Conservation (phyloP, 1,284 basidiomycete species). For the Irpex rosettiformis region DNA sequence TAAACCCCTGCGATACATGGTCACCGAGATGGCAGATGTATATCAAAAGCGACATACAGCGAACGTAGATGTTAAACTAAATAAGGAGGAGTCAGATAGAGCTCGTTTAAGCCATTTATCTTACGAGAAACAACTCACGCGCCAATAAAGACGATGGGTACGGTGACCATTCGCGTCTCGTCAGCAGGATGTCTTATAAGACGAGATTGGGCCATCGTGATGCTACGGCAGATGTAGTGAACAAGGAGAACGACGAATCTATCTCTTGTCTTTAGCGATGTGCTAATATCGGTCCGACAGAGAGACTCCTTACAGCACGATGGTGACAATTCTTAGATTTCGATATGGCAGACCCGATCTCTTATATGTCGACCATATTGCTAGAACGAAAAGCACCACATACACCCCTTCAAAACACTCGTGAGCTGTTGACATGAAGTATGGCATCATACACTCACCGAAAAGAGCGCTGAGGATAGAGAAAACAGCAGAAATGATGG, state of each 20-base stretch:
- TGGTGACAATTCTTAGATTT: conserved; percentile 16
- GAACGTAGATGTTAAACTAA: conserved; percentile 19
- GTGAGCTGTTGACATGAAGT: no score
- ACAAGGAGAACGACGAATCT: conserved; percentile 10
- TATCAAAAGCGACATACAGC: conserved; percentile 10
- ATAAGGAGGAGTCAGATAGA: neutral
- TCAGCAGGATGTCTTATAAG: conserved; percentile 1
- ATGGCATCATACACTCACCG: neutral
- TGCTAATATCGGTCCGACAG: no score
- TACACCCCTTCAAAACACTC: conserved; percentile 16
- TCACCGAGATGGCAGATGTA: no score
- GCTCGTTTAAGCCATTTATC: no score
- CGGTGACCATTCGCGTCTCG: conserved; percentile 4
- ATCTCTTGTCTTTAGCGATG: no score
- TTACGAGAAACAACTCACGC: conserved; percentile 4
- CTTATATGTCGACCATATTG: conserved; percentile 19
- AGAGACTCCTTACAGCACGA: conserved; percentile 12
- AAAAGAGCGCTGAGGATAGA: conserved; percentile 1
- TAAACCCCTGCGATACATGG: conserved; percentile 16
- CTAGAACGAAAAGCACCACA: conserved; percentile 17
- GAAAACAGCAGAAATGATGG: neutral
- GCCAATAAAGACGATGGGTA: conserved; percentile 11
- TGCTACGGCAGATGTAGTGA: conserved; percentile 10
- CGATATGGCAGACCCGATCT: neutral
- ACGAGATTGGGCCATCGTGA: conserved; percentile 10